Base-by-base conservation (phyloP, 2,329 filamentous ascomycete genomes). In the Fusarium irregulare region DNA sequence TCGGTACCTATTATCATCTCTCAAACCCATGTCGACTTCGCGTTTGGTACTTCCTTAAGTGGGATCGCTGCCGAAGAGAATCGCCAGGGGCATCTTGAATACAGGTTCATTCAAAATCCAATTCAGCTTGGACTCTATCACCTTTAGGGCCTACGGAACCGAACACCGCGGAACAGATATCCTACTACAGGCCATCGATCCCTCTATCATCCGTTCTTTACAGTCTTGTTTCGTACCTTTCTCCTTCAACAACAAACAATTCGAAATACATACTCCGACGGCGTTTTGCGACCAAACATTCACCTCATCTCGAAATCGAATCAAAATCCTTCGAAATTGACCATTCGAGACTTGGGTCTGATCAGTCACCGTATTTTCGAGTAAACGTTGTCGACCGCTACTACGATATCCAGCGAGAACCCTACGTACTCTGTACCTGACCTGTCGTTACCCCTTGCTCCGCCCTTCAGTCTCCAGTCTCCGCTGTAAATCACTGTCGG, bases 301-400 rank as follows among this genome's bases (percentile, higher is more conserved):
- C 63, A 47, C 51, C 41, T 58, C 45, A 51, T 51, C 63, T 59
- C 57, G 59, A 65, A 55, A 60, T 56, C 21, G 18, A 50, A n/a
- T 46, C 61, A 45, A 40, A 54, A 25, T 7, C 23, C 7, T 47
- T 55, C 55, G 48, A 44, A 45, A 14, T 64, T 32, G 21, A 60
- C 50, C 44, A 30, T 21, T 34, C 41, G 42, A 65, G 60, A 48
- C 41, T 49, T 55, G 57, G 58, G 57, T 51, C 48, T 51, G 18
- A 27, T 68, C 56, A 64, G 71, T 73, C 73, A 76, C 73, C 73
- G 71, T 71, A 70, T 66, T 73, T 74, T 73, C 62, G 56, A 49
- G 56, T 66, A 55, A 66, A 45, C 49, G 13, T 60, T 56, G 45
- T 50, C 57, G 53, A 67, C 64, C 56, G 63, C 42, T 56, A 53